Conservation (phyloP, 371 early-diverging fungal genomes). For the Polyrhizophydium stewartii region DNA sequence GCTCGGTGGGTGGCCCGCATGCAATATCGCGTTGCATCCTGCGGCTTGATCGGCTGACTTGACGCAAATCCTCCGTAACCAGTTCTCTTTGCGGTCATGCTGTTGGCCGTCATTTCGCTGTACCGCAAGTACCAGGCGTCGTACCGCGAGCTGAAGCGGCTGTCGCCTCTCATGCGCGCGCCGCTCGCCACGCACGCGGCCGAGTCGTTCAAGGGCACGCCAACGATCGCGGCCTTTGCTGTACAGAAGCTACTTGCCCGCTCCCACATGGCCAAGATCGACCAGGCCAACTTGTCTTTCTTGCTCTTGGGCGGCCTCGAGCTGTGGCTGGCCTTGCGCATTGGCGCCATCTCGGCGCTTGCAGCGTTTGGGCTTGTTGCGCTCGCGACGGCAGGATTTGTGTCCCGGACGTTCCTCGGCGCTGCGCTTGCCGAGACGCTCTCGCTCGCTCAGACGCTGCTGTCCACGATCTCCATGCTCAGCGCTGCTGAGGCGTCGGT, state of each 20-base stretch:
- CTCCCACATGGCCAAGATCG: not conserved
- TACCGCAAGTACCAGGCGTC: not conserved
- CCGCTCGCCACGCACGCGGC: not conserved
- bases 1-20: no score
- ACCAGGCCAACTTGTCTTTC: not conserved
- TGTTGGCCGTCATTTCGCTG: no score
- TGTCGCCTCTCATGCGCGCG: not conserved
- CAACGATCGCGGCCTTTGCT: not conserved
- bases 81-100: no score
- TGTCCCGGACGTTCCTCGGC: not conserved
- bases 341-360: no score
- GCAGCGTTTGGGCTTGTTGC: no score
- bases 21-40: no score
- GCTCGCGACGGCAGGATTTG: no score
- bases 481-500: not conserved
- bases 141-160: not conserved
- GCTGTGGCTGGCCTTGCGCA: no score
- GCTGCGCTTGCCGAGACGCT: not conserved
- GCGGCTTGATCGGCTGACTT: no score
- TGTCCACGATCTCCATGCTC: not conserved
- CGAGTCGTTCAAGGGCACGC: not conserved
- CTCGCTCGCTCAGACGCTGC: not conserved
- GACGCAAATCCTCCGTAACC: no score
- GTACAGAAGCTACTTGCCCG: not conserved
- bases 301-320: not conserved